Evolutionary conservation across 2,329 filamentous ascomycete species (phyloP).

Genomic region (Paracorniculantispora psalliotae): DNA sequence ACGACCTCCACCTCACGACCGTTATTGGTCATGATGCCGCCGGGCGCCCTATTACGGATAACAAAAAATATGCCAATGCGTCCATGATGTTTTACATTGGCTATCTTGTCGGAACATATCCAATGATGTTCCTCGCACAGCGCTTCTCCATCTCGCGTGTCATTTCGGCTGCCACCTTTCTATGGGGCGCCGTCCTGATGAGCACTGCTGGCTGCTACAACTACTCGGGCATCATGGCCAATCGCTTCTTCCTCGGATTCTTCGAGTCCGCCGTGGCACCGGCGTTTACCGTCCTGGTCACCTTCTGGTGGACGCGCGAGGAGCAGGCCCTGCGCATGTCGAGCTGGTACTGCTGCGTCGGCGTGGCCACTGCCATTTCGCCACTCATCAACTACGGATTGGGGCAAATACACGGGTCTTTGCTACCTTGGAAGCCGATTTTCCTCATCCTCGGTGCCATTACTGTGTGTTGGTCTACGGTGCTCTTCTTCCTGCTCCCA

Average conservation of each 20-base stretch:
- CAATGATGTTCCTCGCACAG: constrained; percentile 27
- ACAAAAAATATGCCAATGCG: constrained; percentile 12
- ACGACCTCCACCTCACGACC: not conserved
- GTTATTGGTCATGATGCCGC: constrained; percentile 12
- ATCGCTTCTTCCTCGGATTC: constrained; percentile 37
- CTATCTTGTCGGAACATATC: constrained; percentile 34
- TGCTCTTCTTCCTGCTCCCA: constrained; percentile 53
- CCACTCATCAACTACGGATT: constrained; percentile 55
- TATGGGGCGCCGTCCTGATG: constrained; percentile 33
- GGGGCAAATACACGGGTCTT: constrained; percentile 47
- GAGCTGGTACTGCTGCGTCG: constrained; percentile 36
- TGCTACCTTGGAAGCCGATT: constrained; percentile 51
- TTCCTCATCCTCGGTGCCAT: constrained; percentile 57
- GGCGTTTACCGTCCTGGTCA: constrained; percentile 8
- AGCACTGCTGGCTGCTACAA: constrained; percentile 34
- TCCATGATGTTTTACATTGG: constrained; percentile 45
- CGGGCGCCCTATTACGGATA: constrained; percentile 9
- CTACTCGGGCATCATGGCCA: constrained; percentile 34
- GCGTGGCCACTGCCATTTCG: constrained; percentile 57
- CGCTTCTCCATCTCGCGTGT: constrained; percentile 26
- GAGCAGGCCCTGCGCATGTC: constrained; percentile 38
- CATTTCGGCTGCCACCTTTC: constrained; percentile 22
- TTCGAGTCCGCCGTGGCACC: constrained; percentile 36
- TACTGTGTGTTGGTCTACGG: constrained; percentile 46
- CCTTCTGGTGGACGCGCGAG: constrained; percentile 13